These are phyloP conservation scores for Colletotrichum musicola DNA, from an alignment of 2,329 filamentous ascomycete genomes.

Conservation along the genomic window DNA sequence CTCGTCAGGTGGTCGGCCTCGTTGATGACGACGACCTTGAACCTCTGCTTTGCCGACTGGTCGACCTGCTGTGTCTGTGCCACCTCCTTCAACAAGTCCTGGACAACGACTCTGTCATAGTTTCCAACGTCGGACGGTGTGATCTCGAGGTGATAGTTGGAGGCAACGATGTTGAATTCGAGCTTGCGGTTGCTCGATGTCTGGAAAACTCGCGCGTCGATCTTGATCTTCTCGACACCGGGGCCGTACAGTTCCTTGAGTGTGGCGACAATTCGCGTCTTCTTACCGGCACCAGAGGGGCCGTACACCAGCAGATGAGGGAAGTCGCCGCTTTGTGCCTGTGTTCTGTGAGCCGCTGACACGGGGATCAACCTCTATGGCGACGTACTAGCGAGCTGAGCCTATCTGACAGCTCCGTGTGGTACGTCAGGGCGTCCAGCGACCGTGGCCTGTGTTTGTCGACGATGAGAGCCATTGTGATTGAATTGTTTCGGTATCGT, in stretches of 20 bases:
- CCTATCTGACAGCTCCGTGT: conserved; percentile 87
- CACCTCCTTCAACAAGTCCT: conserved; percentile 96
- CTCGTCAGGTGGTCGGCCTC: conserved; percentile 95
- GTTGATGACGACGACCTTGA: conserved; percentile 99
- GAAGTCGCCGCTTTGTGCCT: conserved; percentile 98
- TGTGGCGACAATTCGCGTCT: conserved; percentile 95
- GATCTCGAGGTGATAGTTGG: conserved; percentile 97
- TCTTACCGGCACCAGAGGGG: conserved; percentile 96
- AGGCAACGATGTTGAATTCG: conserved; percentile 98
- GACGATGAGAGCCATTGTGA: conserved; percentile 75
- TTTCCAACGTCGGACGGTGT: conserved; percentile 97
- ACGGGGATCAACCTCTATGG: background rate
- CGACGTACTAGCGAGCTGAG: conserved; percentile 83
- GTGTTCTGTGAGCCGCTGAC: conserved; percentile 33
- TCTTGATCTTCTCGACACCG: conserved; percentile 99
- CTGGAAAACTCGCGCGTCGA: conserved; percentile 96
- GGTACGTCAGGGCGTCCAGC: conserved; percentile 85
- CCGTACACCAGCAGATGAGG: conserved; percentile 98
- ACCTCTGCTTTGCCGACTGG: conserved; percentile 86
- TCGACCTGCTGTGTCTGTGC: conserved; percentile 99
- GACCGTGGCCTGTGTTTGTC: conserved; percentile 81
- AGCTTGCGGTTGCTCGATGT: conserved; percentile 96
- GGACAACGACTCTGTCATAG: conserved; percentile 95
- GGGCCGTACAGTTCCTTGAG: conserved; percentile 95
- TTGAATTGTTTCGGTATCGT: conserved; percentile 33